Base-by-base conservation (phyloP, 2,329 filamentous ascomycete genomes). In the Pseudogymnoascus sp. region DNA sequence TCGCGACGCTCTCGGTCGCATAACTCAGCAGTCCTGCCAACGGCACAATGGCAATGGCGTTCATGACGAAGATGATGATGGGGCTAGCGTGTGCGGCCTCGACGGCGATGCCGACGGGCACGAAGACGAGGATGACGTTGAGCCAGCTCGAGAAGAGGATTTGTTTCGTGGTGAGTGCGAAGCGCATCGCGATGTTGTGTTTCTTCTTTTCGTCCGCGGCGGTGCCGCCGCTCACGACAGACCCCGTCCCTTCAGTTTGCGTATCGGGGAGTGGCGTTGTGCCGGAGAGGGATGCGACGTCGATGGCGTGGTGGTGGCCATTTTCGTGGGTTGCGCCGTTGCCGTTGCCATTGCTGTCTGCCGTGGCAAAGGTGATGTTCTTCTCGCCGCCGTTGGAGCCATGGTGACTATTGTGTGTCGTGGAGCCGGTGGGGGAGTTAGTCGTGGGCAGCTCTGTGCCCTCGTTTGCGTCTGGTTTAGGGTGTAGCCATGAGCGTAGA, bases 111-210 rank as follows among this genome's bases (percentile, higher is more conserved):
- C 89, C 90, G 60, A 89, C 79, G 6, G 89, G 90, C 30, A 93
- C 89, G 70, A 91, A 91, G 60, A 92, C 74, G 64, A 93, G 77
- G 66, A 93, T 77, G 60, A 90, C 68, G 71, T 94, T 93, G 76
- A 93, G 77, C 82, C 87, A 91, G 77, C 86, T 91, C 71, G 89
- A 84, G 43, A 85, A 80, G 64, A 92, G 68, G 69, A 85, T 84
- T 71, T 76, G 80, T 79, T 78, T 80, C 65, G 79, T 74, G 20
- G 75, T 71, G 12, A 65, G 61, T 64, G 65, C 70, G 64, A 73
- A 72, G 60, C 70, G 65, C 62, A 60, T 32, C 18, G 64, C 63
- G 57, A 71, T 61, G 66, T 70, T 69, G 18, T 34, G 34, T 60
- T 69, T 67, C 57, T 68, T 65, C 34, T 64, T 61, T 7, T 62